These are phyloP conservation scores for Tylopilus sp. DNA, from an alignment of 768 basidiomycete species.

Conservation along the genomic window DNA sequence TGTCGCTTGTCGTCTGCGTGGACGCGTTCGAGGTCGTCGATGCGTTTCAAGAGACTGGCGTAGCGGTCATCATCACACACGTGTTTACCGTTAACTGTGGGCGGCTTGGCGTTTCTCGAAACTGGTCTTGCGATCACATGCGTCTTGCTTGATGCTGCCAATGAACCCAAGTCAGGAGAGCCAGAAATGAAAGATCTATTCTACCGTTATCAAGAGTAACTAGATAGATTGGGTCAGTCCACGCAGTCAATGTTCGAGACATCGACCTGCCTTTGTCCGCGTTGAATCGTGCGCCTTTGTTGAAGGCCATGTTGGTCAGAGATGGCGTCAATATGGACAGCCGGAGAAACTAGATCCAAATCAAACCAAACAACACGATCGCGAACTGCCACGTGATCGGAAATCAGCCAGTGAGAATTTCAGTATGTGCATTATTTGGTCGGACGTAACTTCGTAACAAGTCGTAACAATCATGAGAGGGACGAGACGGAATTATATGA, in stretches of 20 bases:
- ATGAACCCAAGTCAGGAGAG: neutral
- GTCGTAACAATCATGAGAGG: constrained; percentile 23
- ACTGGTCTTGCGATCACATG: constrained; percentile 22
- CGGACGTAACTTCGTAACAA: constrained; percentile 27
- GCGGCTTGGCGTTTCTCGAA: constrained; percentile 26
- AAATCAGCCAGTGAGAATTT: constrained; percentile 21
- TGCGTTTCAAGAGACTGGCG: constrained; percentile 53
- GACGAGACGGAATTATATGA: constrained; percentile 1
- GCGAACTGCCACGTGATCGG: constrained; percentile 20
- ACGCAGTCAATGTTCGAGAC: no score
- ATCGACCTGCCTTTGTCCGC: constrained; percentile 13
- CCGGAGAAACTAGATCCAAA: constrained; percentile 17
- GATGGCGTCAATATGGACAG: no score
- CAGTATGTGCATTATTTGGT: constrained; percentile 22
- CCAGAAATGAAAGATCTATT: neutral
- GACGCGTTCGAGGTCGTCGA: constrained; percentile 61
- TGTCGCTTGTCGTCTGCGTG: constrained; percentile 64
- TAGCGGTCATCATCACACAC: constrained; percentile 45
- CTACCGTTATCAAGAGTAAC: constrained; percentile 38
- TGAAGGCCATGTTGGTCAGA: constrained; percentile 35
- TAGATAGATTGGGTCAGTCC: neutral
- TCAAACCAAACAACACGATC: constrained; percentile 18
- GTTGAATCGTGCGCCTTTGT: constrained; percentile 40
- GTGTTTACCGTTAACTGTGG: constrained; percentile 16
- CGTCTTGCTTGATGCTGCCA: constrained; percentile 35